Conservation (phyloP, 192 early-diverging fungal species). For the Backusella tuberculispora region DNA sequence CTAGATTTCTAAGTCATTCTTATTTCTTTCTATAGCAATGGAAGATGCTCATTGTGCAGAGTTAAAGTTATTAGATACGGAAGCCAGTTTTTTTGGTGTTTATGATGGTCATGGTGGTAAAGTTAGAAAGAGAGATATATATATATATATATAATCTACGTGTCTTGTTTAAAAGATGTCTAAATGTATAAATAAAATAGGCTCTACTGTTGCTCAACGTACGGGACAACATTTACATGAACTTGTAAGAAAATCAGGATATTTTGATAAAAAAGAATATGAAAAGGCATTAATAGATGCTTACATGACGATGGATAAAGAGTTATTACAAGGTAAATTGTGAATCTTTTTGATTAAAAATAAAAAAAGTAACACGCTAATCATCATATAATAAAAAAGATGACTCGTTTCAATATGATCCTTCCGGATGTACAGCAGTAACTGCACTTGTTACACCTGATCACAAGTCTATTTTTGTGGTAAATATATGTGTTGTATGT, state of each 20-base stretch:
- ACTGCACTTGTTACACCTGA: slow-evolving; percentile 83
- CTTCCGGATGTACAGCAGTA: slow-evolving; percentile 98
- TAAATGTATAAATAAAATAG: slow-evolving; percentile 35
- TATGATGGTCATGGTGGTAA: slow-evolving; percentile 96
- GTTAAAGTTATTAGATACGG: slow-evolving; percentile 67
- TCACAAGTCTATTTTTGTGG: slow-evolving; percentile 71
- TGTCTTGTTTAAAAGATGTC: background rate
- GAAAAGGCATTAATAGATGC: slow-evolving; percentile 79
- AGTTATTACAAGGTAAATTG: slow-evolving; percentile 70
- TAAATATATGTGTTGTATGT: slow-evolving; percentile 32
- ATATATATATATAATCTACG: background rate
- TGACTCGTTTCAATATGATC: slow-evolving; percentile 75
- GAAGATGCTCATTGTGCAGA: slow-evolving; percentile 96
- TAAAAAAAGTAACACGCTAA: background rate
- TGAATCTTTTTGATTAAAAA: background rate
- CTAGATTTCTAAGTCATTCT: background rate
- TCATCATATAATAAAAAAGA: slow-evolving; percentile 49
- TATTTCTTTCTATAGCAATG: slow-evolving; percentile 69
- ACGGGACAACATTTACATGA: slow-evolving; percentile 79
- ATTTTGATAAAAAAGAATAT: slow-evolving; percentile 74
- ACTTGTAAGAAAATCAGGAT: slow-evolving; percentile 63
- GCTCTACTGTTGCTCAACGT: slow-evolving; percentile 80
- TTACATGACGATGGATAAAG: slow-evolving; percentile 79
- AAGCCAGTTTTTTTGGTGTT: slow-evolving; percentile 91
- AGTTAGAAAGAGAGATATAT: background rate